Evolutionary conservation across 768 basidiomycete species (phyloP).

Genomic region (Asterophora parasitica): DNA sequence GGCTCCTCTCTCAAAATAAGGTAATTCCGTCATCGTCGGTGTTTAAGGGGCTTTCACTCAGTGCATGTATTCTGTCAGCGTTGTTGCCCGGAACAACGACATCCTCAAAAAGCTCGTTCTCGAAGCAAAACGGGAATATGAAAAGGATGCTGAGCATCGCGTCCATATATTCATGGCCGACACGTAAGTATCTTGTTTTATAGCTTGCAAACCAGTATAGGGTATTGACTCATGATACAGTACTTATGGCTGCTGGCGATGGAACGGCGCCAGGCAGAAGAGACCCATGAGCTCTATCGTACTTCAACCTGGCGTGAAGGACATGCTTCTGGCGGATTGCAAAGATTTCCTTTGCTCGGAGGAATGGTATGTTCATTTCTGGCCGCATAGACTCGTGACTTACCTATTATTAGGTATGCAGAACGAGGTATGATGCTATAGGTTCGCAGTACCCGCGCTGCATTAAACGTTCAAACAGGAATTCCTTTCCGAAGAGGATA

Average conservation of each 20-base stretch:
- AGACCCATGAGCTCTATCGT: constrained; percentile 92
- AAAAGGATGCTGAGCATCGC: constrained; percentile 87
- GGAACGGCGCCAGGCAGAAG: constrained; percentile 86
- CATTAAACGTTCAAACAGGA: constrained; percentile 36
- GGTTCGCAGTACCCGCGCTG: constrained; percentile 8
- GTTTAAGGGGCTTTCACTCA: constrained; percentile 7
- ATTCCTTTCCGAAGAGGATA: constrained; percentile 89
- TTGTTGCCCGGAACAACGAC: constrained; percentile 84
- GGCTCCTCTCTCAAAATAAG: constrained; percentile 77
- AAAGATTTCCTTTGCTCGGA: constrained; percentile 81
- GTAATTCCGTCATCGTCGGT: constrained; percentile 31
- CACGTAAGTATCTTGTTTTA: constrained; percentile 50
- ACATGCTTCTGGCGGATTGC: constrained; percentile 86
- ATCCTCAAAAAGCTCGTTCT: constrained; percentile 83
- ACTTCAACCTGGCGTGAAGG: constrained; percentile 83
- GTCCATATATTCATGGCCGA: constrained; percentile 89
- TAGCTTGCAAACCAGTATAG: neutral
- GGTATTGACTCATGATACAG: constrained; percentile 26
- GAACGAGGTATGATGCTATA: constrained; percentile 62
- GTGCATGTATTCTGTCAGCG: constrained; percentile 37
- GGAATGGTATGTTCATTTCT: constrained; percentile 60
- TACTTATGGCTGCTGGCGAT: constrained; percentile 75
- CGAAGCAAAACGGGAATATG: constrained; percentile 84
- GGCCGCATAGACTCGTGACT: constrained; percentile 12
- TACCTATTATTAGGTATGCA: constrained; percentile 62